Conservation (phyloP, 2,329 filamentous ascomycete species). For the Venturia pyrina region DNA sequence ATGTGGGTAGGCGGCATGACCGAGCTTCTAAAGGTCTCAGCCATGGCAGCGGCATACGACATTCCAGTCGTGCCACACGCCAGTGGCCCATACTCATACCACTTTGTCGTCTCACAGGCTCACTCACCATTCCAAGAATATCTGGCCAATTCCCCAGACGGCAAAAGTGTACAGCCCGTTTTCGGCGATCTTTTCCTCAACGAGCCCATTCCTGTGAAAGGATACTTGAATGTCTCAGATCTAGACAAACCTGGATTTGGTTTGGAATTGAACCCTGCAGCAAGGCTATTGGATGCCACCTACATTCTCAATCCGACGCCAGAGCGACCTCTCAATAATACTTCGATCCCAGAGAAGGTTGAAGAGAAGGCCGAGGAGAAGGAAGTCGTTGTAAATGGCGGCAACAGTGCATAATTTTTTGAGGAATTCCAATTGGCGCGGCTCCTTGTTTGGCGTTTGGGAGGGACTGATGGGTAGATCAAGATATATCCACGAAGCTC, state of each 20-base stretch:
- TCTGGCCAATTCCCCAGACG: conserved; percentile 83
- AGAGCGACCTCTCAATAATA: background rate
- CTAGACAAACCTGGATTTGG: conserved; percentile 89
- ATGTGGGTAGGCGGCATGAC: conserved; percentile 97
- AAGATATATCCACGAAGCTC: background rate
- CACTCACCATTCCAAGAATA: conserved; percentile 96
- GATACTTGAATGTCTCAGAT: conserved; percentile 67
- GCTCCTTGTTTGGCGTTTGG: background rate
- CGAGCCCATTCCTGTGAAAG: conserved; percentile 78
- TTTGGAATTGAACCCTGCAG: conserved; percentile 72
- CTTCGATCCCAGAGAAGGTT: background rate
- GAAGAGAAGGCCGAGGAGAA: background rate
- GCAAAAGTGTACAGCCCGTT: conserved; percentile 79
- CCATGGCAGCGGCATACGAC: conserved; percentile 86
- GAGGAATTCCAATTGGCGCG: background rate
- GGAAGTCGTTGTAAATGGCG: background rate
- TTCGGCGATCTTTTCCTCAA: conserved; percentile 87
- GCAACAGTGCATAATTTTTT: background rate
- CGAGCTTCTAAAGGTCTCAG: conserved; percentile 78
- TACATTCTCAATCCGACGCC: conserved; percentile 1
- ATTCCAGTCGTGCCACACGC: conserved; percentile 93
- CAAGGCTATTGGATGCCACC: conserved; percentile 21
- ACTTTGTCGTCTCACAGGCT: conserved; percentile 87
- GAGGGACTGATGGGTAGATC: background rate
- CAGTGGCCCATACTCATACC: conserved; percentile 88